A percentile compares a stretch with the other conserved stretches of the same genome.
These are phyloP conservation scores for Silene uniflora DNA, from an alignment of 148 eudicot genomes.

Conservation along the genomic window DNA sequence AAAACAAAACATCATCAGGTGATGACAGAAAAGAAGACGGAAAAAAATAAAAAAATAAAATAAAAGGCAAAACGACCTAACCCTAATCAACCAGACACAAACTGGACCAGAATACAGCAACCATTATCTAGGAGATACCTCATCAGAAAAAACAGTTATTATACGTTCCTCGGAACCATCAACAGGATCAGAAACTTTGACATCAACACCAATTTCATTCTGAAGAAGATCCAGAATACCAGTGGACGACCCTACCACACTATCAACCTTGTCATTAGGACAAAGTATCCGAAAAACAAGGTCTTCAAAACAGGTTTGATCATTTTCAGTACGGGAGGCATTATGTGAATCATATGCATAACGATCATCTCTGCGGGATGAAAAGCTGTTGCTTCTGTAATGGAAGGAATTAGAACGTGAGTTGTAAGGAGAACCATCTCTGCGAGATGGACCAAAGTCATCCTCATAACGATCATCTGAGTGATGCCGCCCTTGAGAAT, in stretches of 20 bases:
- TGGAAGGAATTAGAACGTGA: constrained; percentile 43
- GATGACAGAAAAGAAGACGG: neutral
- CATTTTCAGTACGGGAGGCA: constrained; percentile 42
- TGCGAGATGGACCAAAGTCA: constrained; percentile 50
- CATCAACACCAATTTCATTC: constrained; percentile 85
- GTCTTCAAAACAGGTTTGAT: constrained; percentile 51
- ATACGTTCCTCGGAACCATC: constrained; percentile 70
- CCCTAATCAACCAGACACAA: neutral
- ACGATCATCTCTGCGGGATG: constrained; percentile 47
- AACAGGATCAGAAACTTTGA: constrained; percentile 64
- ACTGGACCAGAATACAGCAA: neutral
- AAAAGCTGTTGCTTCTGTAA: constrained; percentile 47
- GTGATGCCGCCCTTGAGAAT: constrained; percentile 52
- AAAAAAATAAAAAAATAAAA: neutral
- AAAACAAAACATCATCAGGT: constrained; percentile 15
- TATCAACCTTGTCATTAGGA: constrained; percentile 70
- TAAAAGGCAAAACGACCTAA: neutral
- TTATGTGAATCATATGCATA: constrained; percentile 45
- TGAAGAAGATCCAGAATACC: constrained; percentile 86
- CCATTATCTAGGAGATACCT: constrained; percentile 40
- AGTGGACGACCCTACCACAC: constrained; percentile 67
- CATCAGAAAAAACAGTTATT: constrained; percentile 69
- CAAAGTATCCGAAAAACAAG: constrained; percentile 90
- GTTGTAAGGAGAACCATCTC: constrained; percentile 52
- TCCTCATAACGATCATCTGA: constrained; percentile 85